These are phyloP conservation scores for Ophiosphaerella narmari DNA, from an alignment of 2,329 filamentous ascomycete species.

Conservation along the genomic window DNA sequence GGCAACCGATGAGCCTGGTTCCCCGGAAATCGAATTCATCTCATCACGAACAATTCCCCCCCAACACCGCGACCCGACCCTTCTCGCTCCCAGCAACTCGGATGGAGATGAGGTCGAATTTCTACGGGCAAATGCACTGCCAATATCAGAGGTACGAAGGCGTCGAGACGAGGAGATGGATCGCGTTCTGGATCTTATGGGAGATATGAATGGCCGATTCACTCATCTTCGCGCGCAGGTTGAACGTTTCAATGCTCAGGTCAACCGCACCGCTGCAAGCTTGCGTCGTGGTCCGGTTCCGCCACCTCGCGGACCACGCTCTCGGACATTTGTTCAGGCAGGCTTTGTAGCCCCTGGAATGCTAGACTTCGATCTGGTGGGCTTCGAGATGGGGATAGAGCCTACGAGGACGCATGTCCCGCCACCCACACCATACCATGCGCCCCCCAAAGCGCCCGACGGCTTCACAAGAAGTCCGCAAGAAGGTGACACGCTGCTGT, in stretches of 20 bases:
- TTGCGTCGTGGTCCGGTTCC: conserved; percentile 19
- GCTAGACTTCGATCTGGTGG: conserved; percentile 50
- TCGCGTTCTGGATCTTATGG: conserved; percentile 23
- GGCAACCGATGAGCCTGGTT: conserved; percentile 22
- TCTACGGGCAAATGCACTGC: conserved; percentile 26
- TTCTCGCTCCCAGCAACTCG: conserved; percentile 10
- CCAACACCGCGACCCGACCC: conserved; percentile 8
- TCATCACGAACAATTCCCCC: conserved; percentile 35
- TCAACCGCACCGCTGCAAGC: conserved; percentile 16
- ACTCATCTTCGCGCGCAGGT: conserved; percentile 28
- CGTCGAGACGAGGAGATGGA: conserved; percentile 23
- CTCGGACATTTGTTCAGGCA: conserved; percentile 20
- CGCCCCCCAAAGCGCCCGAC: conserved; percentile 66
- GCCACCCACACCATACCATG: conserved; percentile 59
- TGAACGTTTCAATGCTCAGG: conserved; percentile 22
- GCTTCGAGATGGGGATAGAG: conserved; percentile 49
- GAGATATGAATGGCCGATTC: conserved; percentile 19
- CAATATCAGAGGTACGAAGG: conserved; percentile 21
- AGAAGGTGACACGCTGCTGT: conserved; percentile 75
- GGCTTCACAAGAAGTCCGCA: conserved; percentile 81
- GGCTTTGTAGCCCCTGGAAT: conserved; percentile 28
- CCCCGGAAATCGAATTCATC: conserved; percentile 58
- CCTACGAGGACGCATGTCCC: conserved; percentile 30
- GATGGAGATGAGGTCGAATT: conserved; percentile 41
- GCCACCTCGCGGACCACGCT: conserved; percentile 18